These are phyloP conservation scores for Apiospora malaysiana DNA, from an alignment of 2,329 filamentous ascomycete genomes.

Conservation along the genomic window DNA sequence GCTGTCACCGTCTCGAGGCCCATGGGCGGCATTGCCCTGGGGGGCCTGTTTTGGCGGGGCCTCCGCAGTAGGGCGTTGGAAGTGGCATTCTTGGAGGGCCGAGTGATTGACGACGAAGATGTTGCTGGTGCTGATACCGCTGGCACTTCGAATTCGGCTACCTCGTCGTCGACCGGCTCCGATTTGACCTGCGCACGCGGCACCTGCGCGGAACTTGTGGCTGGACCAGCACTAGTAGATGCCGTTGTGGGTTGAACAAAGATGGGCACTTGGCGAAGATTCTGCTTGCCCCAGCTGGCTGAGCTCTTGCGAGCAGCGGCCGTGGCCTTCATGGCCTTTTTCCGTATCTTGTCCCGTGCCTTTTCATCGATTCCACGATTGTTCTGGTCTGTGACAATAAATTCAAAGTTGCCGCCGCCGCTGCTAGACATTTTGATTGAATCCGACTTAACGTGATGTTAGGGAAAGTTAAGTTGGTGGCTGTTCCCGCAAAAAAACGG, in stretches of 20 bases:
- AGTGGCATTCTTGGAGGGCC: background rate
- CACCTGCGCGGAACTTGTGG: background rate
- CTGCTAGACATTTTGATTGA: background rate
- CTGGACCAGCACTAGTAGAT: background rate
- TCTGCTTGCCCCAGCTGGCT: constrained; percentile 24
- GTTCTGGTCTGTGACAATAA: constrained; percentile 19
- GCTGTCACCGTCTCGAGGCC: constrained; percentile 26
- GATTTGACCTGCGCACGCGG: background rate
- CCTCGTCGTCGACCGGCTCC: background rate
- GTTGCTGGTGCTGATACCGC: background rate
- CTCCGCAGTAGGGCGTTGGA: background rate
- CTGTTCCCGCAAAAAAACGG: background rate
- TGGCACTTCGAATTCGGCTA: background rate
- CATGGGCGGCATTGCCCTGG: constrained; percentile 25
- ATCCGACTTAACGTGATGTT: background rate
- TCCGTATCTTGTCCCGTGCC: constrained; percentile 18
- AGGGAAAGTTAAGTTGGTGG: background rate
- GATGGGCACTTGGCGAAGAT: constrained; percentile 22
- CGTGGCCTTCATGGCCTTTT: constrained; percentile 24
- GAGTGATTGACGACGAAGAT: background rate
- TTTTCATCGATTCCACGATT: constrained; percentile 21
- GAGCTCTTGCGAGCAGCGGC: constrained; percentile 24
- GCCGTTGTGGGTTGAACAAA: constrained; percentile 2
- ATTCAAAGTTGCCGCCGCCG: constrained; percentile 19
- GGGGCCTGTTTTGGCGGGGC: background rate